Evolutionary conservation across 2,329 filamentous ascomycete species (phyloP).

Genomic region (Epichloe sylvatica): DNA sequence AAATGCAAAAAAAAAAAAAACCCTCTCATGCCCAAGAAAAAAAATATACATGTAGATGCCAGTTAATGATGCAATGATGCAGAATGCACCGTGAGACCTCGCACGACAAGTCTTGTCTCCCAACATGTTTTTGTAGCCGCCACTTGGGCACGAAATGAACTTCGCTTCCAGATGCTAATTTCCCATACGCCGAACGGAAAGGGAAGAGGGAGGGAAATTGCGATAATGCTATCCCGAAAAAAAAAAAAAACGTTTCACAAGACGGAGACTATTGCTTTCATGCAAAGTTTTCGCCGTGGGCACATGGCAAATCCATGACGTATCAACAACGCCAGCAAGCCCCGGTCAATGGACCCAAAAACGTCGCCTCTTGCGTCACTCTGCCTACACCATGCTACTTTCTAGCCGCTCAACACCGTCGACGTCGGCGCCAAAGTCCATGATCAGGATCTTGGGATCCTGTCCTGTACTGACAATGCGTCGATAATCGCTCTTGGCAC

Average conservation of each 20-base stretch:
- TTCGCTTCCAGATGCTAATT: neutral
- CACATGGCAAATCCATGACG: neutral
- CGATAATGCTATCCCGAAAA: neutral
- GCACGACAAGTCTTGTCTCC: neutral
- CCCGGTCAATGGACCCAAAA: neutral
- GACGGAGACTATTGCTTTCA: neutral
- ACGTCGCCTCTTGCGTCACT: neutral
- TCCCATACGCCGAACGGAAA: neutral
- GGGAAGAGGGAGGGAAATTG: neutral
- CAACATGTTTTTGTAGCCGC: neutral
- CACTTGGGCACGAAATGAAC: neutral
- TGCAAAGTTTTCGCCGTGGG: neutral
- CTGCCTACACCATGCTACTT: conserved; percentile 16
- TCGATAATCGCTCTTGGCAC: conserved; percentile 89
- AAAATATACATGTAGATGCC: neutral
- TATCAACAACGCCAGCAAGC: neutral
- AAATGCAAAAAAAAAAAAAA: neutral
- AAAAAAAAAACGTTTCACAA: neutral
- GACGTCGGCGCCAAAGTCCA: conserved; percentile 69
- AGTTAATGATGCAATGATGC: neutral
- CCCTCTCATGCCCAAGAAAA: neutral
- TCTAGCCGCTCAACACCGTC: conserved; percentile 45
- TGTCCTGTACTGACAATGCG: conserved; percentile 91
- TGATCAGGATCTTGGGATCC: conserved; percentile 78
- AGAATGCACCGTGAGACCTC: neutral